phyloP scores from a whole-genome alignment of 306 rosid species.

The Castanopsis chinensis region DNA sequence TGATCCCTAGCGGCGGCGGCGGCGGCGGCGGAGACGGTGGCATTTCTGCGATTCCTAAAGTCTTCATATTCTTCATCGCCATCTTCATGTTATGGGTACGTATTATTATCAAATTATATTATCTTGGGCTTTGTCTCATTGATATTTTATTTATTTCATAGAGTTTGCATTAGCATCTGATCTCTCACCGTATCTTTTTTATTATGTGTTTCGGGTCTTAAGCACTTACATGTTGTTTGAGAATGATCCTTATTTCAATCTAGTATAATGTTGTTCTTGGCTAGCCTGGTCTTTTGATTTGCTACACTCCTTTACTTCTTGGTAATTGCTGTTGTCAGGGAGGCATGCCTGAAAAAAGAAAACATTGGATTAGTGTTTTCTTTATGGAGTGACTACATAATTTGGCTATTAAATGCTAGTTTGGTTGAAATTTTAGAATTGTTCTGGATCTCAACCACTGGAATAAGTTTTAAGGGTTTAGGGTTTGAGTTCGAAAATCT shows the following conservation, averaged over 20 bases:
- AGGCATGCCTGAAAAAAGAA: neutral
- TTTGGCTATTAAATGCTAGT: neutral
- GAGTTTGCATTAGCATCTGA: too few species aligned
- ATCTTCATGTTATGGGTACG: too few species aligned
- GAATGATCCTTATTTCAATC: too few species aligned
- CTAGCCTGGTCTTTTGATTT: too few species aligned
- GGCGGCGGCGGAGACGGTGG: neutral
- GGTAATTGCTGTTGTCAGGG: neutral
- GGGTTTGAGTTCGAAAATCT: neutral
- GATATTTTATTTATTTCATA: too few species aligned
- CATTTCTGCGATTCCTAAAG: conserved; percentile 26
- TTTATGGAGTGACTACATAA: neutral
- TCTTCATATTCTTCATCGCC: conserved; percentile 39
- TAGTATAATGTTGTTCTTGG: too few species aligned
- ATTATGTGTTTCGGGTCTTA: too few species aligned
- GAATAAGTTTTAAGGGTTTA: neutral
- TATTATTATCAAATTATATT: too few species aligned
- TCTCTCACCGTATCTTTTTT: too few species aligned
- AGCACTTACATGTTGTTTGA: too few species aligned
- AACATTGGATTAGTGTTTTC: neutral
- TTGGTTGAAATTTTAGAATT: neutral
- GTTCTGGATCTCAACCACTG: neutral
- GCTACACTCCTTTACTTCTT: neutral
- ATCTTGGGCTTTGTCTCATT: too few species aligned
- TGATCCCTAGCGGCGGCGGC: neutral